These are phyloP conservation scores for Arxiozyma telluris DNA, from an alignment of 1,139 yeast species.

Conservation along the genomic window DNA sequence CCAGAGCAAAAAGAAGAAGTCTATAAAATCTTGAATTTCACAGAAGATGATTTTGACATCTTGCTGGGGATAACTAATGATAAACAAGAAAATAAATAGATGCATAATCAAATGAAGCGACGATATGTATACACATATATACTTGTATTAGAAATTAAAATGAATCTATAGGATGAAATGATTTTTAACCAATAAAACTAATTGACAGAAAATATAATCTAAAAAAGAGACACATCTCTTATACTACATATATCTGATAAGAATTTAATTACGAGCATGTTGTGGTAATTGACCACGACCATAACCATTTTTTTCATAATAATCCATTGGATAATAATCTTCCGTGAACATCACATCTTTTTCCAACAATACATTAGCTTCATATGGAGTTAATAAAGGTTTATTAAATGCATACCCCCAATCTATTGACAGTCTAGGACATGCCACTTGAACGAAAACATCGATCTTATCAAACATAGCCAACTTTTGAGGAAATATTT, in stretches of 20 bases:
- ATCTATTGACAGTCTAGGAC: constrained; percentile 91
- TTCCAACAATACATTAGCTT: constrained; percentile 82
- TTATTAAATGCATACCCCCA: constrained; percentile 98
- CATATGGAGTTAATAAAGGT: constrained; percentile 91
- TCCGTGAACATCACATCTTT: constrained; percentile 61
- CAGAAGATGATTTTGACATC: constrained; percentile 50
- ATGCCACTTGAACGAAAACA: constrained; percentile 94
- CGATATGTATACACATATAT: background rate
- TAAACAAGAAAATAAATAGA: background rate
- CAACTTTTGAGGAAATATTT: constrained; percentile 84
- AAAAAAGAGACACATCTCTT: background rate
- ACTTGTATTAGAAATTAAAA: background rate
- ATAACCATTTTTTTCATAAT: constrained; percentile 81
- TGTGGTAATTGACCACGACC: constrained; percentile 76
- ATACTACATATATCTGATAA: too few species aligned
- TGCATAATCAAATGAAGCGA: constrained; percentile 1
- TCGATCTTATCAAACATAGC: constrained; percentile 94
- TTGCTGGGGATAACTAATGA: constrained; percentile 38
- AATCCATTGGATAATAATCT: constrained; percentile 87
- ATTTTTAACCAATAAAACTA: background rate
- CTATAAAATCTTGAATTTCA: constrained; percentile 23
- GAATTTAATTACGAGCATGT: constrained; percentile 21
- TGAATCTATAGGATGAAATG: background rate
- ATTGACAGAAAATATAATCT: background rate
- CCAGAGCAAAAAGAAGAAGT: constrained; percentile 27